Conservation (phyloP, 202 grass and related monocot genomes). For the Brachypodium distachyon region DNA sequence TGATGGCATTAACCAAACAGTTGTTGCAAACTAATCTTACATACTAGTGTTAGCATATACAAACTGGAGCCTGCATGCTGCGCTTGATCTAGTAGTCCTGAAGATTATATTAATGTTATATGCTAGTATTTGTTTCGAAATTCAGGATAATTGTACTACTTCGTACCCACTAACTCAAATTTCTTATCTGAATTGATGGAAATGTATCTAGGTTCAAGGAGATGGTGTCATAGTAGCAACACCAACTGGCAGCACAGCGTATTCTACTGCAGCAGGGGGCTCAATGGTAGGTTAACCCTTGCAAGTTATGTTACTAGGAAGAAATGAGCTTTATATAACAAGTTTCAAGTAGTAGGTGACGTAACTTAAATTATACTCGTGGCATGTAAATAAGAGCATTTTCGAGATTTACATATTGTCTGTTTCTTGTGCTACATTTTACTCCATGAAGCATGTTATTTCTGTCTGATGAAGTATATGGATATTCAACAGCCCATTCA, state of each 20-base stretch:
- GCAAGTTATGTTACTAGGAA: neutral
- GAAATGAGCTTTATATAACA: no score
- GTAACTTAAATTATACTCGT: neutral
- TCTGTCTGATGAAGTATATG: constrained; percentile 5
- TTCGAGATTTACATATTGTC: neutral
- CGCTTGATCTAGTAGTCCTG: neutral
- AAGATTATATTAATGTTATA: constrained; percentile 2
- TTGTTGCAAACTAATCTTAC: neutral
- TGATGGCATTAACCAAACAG: neutral
- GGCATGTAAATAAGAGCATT: neutral
- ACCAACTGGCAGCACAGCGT: constrained; percentile 93
- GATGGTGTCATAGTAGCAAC: constrained; percentile 99
- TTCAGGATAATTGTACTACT: neutral
- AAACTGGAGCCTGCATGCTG: neutral
- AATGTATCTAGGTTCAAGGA: constrained; percentile 86
- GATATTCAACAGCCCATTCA: neutral
- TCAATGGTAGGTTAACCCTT: constrained; percentile 73
- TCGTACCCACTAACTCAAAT: neutral
- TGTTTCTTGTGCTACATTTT: constrained; percentile 1
- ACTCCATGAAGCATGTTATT: neutral
- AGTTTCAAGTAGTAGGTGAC: no score
- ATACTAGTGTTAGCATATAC: constrained; percentile 12
- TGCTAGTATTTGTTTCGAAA: neutral
- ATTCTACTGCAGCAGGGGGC: constrained; percentile 92
- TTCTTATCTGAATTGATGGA: neutral